A percentile compares a stretch with the other conserved stretches of the same genome.
phyloP scores from a whole-genome alignment of 192 early-diverging fungal genomes.

The Linnemannia schmuckeri region DNA sequence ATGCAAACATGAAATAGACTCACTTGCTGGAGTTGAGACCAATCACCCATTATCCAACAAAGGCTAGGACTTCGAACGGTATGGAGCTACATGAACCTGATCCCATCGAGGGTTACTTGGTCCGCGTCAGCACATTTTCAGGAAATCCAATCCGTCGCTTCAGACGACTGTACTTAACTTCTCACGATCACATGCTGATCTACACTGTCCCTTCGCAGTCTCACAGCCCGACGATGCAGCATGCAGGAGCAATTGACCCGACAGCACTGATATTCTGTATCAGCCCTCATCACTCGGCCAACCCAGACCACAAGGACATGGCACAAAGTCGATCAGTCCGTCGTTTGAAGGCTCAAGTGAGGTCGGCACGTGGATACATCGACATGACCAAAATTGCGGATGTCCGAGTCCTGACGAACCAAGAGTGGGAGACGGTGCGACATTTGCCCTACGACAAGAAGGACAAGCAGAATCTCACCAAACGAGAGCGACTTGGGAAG shows the following conservation, averaged over 20 bases:
- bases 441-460: slow-evolving; percentile 22
- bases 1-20: slow-evolving; percentile 30
- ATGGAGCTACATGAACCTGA: slow-evolving; percentile 42
- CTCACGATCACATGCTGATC: slow-evolving; percentile 58
- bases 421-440: slow-evolving; percentile 31
- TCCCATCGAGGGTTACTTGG: slow-evolving; percentile 55
- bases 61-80: slow-evolving; percentile 8
- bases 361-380: slow-evolving; percentile 43
- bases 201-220: slow-evolving; percentile 39
- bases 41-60: slow-evolving; percentile 55
- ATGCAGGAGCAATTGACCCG: slow-evolving; percentile 33
- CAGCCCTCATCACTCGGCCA: slow-evolving; percentile 46
- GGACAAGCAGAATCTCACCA: background rate
- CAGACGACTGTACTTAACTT: slow-evolving; percentile 51
- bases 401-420: slow-evolving; percentile 24
- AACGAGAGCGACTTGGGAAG: slow-evolving; percentile 9
- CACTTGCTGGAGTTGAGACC: slow-evolving; percentile 53
- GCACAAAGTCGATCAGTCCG: slow-evolving; percentile 51
- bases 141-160: slow-evolving; percentile 40
- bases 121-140: slow-evolving; percentile 50
- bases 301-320: slow-evolving; percentile 48
- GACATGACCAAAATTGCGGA: slow-evolving; percentile 42
- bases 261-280: slow-evolving; percentile 47
- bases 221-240: slow-evolving; percentile 45
- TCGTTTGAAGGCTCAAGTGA: slow-evolving; percentile 43